Conservation (phyloP, 202 grass and related monocot genomes). For the Zizania palustris region DNA sequence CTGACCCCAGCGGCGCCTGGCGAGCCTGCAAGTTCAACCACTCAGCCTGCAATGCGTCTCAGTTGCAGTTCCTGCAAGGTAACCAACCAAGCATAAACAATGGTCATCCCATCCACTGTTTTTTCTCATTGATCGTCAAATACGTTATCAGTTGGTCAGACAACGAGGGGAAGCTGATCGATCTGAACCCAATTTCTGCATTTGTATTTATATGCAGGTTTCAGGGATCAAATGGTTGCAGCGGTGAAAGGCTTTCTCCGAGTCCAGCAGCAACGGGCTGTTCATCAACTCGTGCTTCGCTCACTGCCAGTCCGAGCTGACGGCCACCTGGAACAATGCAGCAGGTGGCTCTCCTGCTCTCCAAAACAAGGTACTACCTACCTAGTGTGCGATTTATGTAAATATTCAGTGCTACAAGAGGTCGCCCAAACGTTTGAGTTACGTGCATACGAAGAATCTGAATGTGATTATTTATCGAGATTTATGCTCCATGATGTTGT, state of each 20-base stretch:
- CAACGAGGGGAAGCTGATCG: neutral
- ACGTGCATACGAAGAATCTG: neutral
- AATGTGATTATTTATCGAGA: neutral
- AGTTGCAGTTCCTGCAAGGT: slow-evolving; percentile 84
- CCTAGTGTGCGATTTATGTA: neutral
- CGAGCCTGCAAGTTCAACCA: slow-evolving; percentile 72
- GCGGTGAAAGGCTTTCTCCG: slow-evolving; percentile 51
- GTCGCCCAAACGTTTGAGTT: neutral
- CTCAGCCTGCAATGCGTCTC: slow-evolving; percentile 52
- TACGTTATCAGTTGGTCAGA: neutral
- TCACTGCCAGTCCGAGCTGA: slow-evolving; percentile 70
- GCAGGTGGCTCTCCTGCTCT: slow-evolving; percentile 59
- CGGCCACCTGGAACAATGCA: slow-evolving; percentile 54
- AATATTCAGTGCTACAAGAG: neutral
- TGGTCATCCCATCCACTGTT: neutral
- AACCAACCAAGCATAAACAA: neutral
- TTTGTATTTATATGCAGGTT: slow-evolving; percentile 40
- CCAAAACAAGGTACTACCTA: slow-evolving; percentile 48
- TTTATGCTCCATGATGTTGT: neutral
- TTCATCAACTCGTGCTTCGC: slow-evolving; percentile 89
- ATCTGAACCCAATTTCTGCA: neutral
- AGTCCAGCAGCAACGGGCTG: slow-evolving; percentile 54
- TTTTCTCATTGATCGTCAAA: neutral
- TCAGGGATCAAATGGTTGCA: slow-evolving; percentile 76
- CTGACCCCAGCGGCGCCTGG: slow-evolving; percentile 62